Evolutionary conservation across 2,329 filamentous ascomycete genomes (phyloP), one percentile per base, ranked within the genome.

Genomic region (Verticillium isaacii): DNA sequence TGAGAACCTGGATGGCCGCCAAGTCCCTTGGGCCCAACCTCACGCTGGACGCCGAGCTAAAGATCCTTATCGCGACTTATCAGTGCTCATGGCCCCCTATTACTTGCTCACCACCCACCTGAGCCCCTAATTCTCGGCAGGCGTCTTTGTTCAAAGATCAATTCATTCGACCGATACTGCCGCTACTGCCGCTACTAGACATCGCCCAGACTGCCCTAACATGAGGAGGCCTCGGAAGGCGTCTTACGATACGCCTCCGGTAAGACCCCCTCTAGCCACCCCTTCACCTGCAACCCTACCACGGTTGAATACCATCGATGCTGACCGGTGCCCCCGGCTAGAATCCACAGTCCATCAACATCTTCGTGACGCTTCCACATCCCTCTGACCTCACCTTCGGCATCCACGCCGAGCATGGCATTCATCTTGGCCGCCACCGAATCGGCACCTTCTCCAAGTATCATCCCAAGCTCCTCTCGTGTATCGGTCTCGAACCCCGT

Each of bases 341-440:
- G 69, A 3, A 70, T 62, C 72, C 74, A 78, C 58, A 74, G 72
- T 19, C 76, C 77, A 7, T 74, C 70, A 12, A 73, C 32, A 5
- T 61, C 62, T 3, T 61, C 36, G 5, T 74, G 72, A 4, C 74
- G 71, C 66, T 77, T 77, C 71, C 74, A 77, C 65, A 78, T 61
- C 0, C 77, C 77, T 1, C 75, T 71, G 23, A 78, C 62, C 68
- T 80, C 77, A 6, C 77, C 78, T 64, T 81, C 78, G 2, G 54
- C 64, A 62, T 80, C 77, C 1, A 78, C 62, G 0, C 76, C 77
- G 74, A 75, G 79, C 0, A 76, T 77, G 1, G 69, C 68, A 45
- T 80, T 78, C 6, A 79, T 36, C 36, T 65, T 64, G 0, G 56
- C 62, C 0, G 72, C 73, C 29, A 78, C 66, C 1, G 72, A 68